Conservation (phyloP, 768 basidiomycete genomes). For the Leccinum olivaceopallidum region DNA sequence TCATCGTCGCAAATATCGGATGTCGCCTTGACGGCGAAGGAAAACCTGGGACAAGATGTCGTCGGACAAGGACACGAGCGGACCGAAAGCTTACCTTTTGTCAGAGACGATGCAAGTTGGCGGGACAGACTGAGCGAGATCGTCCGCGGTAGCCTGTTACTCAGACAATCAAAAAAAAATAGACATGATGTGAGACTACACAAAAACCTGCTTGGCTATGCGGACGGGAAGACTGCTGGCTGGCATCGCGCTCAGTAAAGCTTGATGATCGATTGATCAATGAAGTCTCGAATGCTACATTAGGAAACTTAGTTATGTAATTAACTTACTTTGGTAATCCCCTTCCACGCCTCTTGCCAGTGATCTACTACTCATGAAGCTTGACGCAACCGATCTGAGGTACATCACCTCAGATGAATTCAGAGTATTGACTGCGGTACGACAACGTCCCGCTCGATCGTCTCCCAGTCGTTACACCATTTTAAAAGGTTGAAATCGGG, state of each 20-base stretch:
- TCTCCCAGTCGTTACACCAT: slow-evolving; percentile 7
- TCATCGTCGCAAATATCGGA: slow-evolving; percentile 37
- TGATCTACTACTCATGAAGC: slow-evolving; percentile 60
- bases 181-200: neutral
- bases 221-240: slow-evolving; percentile 9
- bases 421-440: slow-evolving; percentile 91
- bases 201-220: slow-evolving; percentile 39
- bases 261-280: too few relatives aligned
- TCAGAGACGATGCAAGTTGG: slow-evolving; percentile 8
- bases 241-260: slow-evolving; percentile 13
- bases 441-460: slow-evolving; percentile 2
- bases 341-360: slow-evolving; percentile 3
- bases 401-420: slow-evolving; percentile 94
- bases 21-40: slow-evolving; percentile 26
- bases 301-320: neutral
- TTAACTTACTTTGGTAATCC: slow-evolving; percentile 6
- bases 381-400: slow-evolving; percentile 92
- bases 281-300: neutral
- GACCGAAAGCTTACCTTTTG: slow-evolving; percentile 16
- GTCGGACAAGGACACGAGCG: neutral
- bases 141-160: slow-evolving; percentile 22
- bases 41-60: slow-evolving; percentile 17
- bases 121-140: slow-evolving; percentile 21
- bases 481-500: slow-evolving; percentile 86
- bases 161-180: neutral